Percentiles rank a stretch among this genome's conserved stretches.
Evolutionary conservation across 169 alveolate genomes (phyloP).

Genomic region (Eimeria mitis): DNA sequence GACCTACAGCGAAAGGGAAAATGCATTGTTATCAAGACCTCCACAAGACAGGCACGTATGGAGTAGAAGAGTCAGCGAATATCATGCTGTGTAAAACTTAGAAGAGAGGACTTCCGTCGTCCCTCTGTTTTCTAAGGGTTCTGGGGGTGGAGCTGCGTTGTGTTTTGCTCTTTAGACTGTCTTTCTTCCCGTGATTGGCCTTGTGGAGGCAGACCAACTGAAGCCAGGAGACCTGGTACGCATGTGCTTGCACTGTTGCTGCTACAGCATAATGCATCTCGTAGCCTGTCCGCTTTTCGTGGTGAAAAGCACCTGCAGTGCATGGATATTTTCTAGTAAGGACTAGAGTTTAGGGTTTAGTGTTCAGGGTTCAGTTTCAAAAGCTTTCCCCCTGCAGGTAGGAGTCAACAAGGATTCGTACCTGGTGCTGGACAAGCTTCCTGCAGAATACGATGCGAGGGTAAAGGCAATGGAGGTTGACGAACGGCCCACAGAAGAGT

Average conservation of each 20-base stretch:
- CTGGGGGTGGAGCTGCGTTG: not conserved
- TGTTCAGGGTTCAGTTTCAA: not conserved
- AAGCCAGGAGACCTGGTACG: slow-evolving; percentile 89
- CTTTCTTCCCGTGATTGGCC: slow-evolving; percentile 99
- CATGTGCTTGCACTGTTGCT: not conserved
- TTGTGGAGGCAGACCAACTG: slow-evolving; percentile 95
- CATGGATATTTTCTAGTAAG: not conserved
- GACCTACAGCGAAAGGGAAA: slow-evolving; percentile 89
- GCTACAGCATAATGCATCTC: not conserved
- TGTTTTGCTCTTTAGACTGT: slow-evolving; percentile 93
- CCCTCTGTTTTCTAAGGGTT: not conserved
- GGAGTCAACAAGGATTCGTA: slow-evolving; percentile 99
- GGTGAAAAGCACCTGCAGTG: not conserved
- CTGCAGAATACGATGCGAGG: slow-evolving; percentile 99
- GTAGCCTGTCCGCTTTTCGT: not conserved
- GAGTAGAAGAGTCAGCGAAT: not conserved
- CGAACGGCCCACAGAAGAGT: slow-evolving; percentile 99
- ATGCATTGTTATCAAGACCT: slow-evolving; percentile 95
- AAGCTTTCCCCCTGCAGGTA: slow-evolving; percentile 94
- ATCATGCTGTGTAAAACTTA: not conserved
- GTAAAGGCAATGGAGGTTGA: slow-evolving; percentile 99
- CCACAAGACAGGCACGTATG: slow-evolving; percentile 91
- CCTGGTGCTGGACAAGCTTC: slow-evolving; percentile 99
- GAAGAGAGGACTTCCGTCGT: not conserved
- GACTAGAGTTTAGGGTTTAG: not conserved